Percentiles rank a stretch among this genome's conserved stretches.
phyloP scores from a whole-genome alignment of 2,329 filamentous ascomycete species.

The Xylariaceae sp. region DNA sequence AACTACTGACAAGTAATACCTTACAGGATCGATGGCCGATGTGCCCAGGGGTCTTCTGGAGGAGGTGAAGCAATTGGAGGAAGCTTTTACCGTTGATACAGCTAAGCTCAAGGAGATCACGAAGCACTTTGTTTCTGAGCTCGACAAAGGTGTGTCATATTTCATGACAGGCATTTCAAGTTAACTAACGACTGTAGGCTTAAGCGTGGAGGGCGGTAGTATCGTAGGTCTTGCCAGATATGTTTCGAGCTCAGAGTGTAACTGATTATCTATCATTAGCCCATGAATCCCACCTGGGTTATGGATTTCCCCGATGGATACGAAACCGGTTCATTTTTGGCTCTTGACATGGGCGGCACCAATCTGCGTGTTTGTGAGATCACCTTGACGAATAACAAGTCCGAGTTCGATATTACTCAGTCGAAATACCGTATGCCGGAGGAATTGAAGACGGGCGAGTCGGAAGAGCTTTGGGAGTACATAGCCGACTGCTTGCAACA shows the following conservation, averaged over 20 bases:
- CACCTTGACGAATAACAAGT: conserved; percentile 78
- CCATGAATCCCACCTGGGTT: conserved; percentile 98
- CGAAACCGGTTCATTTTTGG: conserved; percentile 82
- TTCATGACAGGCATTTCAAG: background rate
- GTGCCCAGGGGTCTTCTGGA: conserved; percentile 76
- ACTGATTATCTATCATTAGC: conserved; percentile 47
- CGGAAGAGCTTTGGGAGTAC: conserved; percentile 90
- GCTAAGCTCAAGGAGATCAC: conserved; percentile 86
- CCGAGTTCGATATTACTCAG: conserved; percentile 90
- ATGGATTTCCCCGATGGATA: conserved; percentile 83
- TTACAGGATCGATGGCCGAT: conserved; percentile 80
- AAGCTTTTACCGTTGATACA: conserved; percentile 73
- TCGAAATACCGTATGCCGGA: conserved; percentile 95
- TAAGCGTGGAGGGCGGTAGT: conserved; percentile 82
- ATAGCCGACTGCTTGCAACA: conserved; percentile 89
- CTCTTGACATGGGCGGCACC: conserved; percentile 93
- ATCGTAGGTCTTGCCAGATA: conserved; percentile 61
- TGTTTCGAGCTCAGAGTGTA: background rate
- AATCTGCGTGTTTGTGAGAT: conserved; percentile 95
- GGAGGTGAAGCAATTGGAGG: conserved; percentile 80
- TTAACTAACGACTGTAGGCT: conserved; percentile 47
- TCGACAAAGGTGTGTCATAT: conserved; percentile 65
- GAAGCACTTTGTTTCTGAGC: conserved; percentile 81
- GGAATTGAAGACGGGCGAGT: conserved; percentile 79
- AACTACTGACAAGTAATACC: conserved; percentile 1